Evolutionary conservation across 2,329 filamentous ascomycete genomes (phyloP).

Genomic region (Fusarium illudens): DNA sequence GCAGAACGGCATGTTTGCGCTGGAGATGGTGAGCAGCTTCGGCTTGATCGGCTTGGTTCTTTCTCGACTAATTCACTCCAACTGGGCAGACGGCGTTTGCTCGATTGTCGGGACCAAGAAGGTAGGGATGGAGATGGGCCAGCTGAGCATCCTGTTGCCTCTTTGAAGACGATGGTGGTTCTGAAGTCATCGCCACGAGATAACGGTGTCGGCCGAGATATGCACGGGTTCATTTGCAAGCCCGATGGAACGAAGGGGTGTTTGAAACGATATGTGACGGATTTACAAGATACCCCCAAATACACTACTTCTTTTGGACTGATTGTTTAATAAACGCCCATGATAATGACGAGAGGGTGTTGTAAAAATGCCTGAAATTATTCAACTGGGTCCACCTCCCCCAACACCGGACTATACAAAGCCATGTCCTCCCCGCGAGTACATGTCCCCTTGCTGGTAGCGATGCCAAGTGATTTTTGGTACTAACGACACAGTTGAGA

Average conservation of each 20-base stretch:
- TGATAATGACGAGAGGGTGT: not conserved
- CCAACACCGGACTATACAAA: not conserved
- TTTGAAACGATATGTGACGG: constrained; percentile 4
- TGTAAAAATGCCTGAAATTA: not conserved
- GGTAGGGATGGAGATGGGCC: constrained; percentile 33
- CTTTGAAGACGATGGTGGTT: constrained; percentile 11
- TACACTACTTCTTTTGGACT: not conserved
- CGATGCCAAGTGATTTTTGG: not conserved
- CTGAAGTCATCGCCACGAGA: not conserved
- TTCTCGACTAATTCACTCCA: constrained; percentile 62
- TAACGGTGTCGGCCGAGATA: not conserved
- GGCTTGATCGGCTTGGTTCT: constrained; percentile 78
- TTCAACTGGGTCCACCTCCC: not conserved
- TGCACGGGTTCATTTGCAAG: not conserved
- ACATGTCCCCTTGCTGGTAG: not conserved
- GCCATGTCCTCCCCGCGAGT: not conserved
- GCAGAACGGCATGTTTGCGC: constrained; percentile 69
- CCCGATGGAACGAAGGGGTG: not conserved
- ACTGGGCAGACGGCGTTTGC: constrained; percentile 33
- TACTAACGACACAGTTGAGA: no score
- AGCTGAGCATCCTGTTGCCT: constrained; percentile 33
- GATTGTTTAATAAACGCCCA: not conserved
- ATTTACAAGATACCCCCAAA: constrained; percentile 36
- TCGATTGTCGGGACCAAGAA: constrained; percentile 27
- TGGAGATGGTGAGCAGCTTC: constrained; percentile 78